These are phyloP conservation scores for Lactuca sativa DNA, from an alignment of 129 eudicot species.

Conservation along the genomic window DNA sequence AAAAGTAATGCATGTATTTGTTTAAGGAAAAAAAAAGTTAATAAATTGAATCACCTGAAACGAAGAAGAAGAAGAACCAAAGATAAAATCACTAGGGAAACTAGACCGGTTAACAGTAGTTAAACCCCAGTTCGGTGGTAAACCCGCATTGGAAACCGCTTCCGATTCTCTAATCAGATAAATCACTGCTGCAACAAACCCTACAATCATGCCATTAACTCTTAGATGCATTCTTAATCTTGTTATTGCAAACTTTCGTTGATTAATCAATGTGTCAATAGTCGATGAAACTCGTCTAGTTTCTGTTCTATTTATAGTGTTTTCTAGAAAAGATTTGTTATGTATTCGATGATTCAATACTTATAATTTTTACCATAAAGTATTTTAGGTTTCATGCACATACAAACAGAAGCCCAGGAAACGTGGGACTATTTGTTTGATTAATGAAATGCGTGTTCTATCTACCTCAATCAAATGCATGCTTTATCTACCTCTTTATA, in stretches of 20 bases:
- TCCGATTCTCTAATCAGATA: conserved; percentile 24
- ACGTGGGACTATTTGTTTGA: conserved; percentile 29
- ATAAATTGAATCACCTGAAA: conserved; percentile 45
- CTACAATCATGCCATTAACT: conserved; percentile 11
- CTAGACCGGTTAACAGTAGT: conserved; percentile 41
- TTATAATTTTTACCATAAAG: background rate
- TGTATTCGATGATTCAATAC: too few relatives aligned
- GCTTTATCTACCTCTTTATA: conserved; percentile 30
- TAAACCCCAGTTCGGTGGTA: conserved; percentile 41
- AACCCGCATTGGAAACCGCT: conserved; percentile 31
- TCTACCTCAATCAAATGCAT: conserved; percentile 38
- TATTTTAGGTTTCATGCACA: background rate
- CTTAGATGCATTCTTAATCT: conserved; percentile 24
- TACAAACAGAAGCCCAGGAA: conserved; percentile 15
- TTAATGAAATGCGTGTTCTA: conserved; percentile 35
- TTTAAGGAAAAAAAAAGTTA: background rate
- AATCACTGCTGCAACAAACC: conserved; percentile 14
- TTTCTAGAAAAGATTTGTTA: background rate
- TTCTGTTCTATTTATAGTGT: conserved; percentile 23
- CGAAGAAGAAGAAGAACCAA: conserved; percentile 55
- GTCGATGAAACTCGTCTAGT: conserved; percentile 7
- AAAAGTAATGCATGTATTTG: too few relatives aligned
- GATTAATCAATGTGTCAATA: background rate
- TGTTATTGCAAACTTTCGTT: background rate
- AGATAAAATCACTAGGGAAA: conserved; percentile 51